Evolutionary conservation across 2,329 filamentous ascomycete genomes (phyloP), one percentile per base, ranked within the genome.

Genomic region (Tolypocladium endophyticum): DNA sequence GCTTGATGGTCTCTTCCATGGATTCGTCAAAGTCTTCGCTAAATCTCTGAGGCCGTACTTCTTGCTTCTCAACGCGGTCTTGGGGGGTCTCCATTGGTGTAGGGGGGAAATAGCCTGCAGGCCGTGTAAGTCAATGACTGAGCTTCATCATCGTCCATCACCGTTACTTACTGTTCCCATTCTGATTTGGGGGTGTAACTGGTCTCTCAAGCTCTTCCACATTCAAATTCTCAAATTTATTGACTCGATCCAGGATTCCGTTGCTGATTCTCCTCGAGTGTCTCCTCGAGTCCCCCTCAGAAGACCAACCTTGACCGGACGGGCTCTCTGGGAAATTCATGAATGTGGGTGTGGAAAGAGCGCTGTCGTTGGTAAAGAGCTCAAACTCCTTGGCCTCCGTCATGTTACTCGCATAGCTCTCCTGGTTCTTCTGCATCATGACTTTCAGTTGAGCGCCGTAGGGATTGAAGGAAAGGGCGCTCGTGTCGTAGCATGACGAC

Each of bases 81-180:
- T 80, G 78, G 52, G 87, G 86, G 25, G 85, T 88, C 58, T 85
- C 83, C 66, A 81, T 82, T 58, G 88, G 87, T 35, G 87, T 90
- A 54, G 86, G 81, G 60, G 87, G 87, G 64, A 84, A 83, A 66
- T 84, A 87, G 64, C 76, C 86, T 86, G 61, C 11, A 18, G 39
- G 61, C 54, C 59, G 56, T 55, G 58, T 61, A 36, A 38, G 20
- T 57, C 20, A 16, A 36, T 12, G 20, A 3, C 4, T 20, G 2
- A 2, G 30, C 5, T 3, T 3, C 2, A 4, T 52, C 1, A n/a
- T n/a, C 30, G 23, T 12, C 36, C 25, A 11, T 35, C 52, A 23
- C 39, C 50, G 55, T 41, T 18, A 66, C 84, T 75, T 77, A 88
- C 87, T 78, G 66, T 76, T 76, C 68, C 74, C 78, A 73, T 82